A percentile compares a stretch with the other conserved stretches of the same genome.
phyloP scores from a whole-genome alignment of 2,329 filamentous ascomycete genomes.

The Colletotrichum aenigma region DNA sequence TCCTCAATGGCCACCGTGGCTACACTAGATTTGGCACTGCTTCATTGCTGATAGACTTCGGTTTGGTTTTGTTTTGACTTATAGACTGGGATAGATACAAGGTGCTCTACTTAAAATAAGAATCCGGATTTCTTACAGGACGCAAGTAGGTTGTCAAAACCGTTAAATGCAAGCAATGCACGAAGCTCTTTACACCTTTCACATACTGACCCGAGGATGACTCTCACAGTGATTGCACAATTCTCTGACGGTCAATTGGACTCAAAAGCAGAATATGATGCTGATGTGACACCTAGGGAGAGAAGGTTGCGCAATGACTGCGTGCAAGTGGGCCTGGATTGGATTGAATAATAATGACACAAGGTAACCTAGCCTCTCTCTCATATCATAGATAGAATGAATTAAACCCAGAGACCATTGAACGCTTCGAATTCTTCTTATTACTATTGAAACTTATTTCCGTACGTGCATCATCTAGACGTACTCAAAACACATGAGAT shows the following conservation, averaged over 20 bases:
- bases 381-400: not conserved
- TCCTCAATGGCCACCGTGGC: not conserved
- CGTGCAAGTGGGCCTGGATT: not conserved
- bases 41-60: not conserved
- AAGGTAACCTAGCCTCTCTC: fast-evolving
- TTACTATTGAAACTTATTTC: not conserved
- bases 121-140: not conserved
- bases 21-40: not conserved
- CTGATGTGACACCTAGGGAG: fast-evolving
- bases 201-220: fast-evolving
- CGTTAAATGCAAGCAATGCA: not conserved
- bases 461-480: not conserved
- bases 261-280: not conserved
- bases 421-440: not conserved
- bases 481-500: not conserved
- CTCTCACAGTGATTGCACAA: fast-evolving
- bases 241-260: fast-evolving
- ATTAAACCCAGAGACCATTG: fast-evolving
- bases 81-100: not conserved
- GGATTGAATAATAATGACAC: fast-evolving
- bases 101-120: not conserved
- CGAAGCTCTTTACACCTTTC: not conserved
- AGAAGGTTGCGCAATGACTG: not conserved
- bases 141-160: not conserved
- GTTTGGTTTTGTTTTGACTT: not conserved